phyloP scores from a whole-genome alignment of 495 filamentous ascomycete genomes.

The Hypoxylon rickii region DNA sequence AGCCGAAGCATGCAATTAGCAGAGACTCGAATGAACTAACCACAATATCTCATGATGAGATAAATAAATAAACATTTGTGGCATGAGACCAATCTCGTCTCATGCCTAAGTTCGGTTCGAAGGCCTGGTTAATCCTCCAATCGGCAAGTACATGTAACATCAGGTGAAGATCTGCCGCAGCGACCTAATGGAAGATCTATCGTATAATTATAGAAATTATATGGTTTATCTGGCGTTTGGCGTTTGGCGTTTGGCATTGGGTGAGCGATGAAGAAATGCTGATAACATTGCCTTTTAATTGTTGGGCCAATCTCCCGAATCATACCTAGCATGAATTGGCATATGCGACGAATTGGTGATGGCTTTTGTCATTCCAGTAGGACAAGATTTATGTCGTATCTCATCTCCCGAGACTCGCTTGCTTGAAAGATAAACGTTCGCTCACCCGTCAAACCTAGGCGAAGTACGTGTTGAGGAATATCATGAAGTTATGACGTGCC shows the following conservation, averaged over 20 bases:
- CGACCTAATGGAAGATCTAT: background rate
- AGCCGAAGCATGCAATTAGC: background rate
- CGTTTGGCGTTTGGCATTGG: too few relatives aligned
- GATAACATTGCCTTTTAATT: background rate
- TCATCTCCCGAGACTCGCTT: conserved; percentile 8
- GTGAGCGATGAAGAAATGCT: too few relatives aligned
- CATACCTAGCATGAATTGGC: too few relatives aligned
- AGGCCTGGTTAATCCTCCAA: background rate
- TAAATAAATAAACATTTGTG: background rate
- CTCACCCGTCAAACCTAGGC: conserved; percentile 8
- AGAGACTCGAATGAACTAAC: background rate
- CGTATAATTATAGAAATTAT: too few relatives aligned
- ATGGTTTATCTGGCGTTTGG: too few relatives aligned
- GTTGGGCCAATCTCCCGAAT: background rate
- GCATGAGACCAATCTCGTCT: background rate
- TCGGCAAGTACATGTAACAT: background rate
- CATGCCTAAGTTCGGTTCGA: background rate
- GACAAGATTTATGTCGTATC: conserved; percentile 10
- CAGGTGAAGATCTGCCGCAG: background rate
- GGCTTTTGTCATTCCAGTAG: conserved; percentile 10
- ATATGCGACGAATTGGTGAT: background rate
- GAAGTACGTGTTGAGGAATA: too few relatives aligned
- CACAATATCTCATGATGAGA: background rate
- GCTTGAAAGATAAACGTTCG: conserved; percentile 2
- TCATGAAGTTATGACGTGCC: too few relatives aligned